These are phyloP conservation scores for Coemansia sp. DNA, from an alignment of 192 early-diverging fungal genomes.

Conservation along the genomic window DNA sequence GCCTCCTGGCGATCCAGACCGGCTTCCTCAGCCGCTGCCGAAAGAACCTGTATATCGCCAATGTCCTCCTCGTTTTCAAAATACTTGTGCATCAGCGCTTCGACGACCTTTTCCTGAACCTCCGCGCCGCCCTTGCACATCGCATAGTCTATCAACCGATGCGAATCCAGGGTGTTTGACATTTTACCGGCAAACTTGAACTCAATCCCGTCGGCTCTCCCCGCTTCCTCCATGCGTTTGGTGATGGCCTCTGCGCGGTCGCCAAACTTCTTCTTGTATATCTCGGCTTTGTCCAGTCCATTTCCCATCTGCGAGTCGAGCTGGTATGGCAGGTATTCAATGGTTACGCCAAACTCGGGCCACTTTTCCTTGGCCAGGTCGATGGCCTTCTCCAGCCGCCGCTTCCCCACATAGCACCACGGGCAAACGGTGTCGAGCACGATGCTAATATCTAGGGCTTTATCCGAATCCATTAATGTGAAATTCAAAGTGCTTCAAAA, in stretches of 20 bases:
- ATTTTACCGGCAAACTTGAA: conserved; percentile 67
- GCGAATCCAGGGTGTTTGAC: conserved; percentile 65
- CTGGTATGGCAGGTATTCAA: conserved; percentile 70
- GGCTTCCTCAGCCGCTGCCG: conserved; percentile 57
- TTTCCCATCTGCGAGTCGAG: conserved; percentile 59
- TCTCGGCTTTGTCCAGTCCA: conserved; percentile 55
- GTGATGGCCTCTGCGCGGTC: conserved; percentile 56
- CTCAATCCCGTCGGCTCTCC: conserved; percentile 64
- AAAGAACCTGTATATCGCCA: conserved; percentile 60
- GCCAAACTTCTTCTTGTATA: conserved; percentile 72
- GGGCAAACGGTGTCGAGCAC: conserved; percentile 72
- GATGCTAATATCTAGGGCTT: conserved; percentile 59
- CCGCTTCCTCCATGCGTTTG: conserved; percentile 56
- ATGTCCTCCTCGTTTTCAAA: conserved; percentile 74
- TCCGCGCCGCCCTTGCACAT: conserved; percentile 3
- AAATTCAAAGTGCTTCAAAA: background rate
- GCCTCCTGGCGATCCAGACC: conserved; percentile 60
- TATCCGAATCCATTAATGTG: conserved; percentile 14
- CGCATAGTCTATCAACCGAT: conserved; percentile 66
- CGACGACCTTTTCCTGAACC: conserved; percentile 60
- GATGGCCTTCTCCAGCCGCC: conserved; percentile 67
- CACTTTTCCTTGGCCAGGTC: conserved; percentile 44
- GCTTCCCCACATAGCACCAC: conserved; percentile 79
- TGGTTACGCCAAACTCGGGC: conserved; percentile 57
- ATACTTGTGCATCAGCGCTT: conserved; percentile 65